Evolutionary conservation across 1,139 yeast species (phyloP), one percentile per base, ranked within the genome.

Genomic region (Nakaseomyces bracarensis): DNA sequence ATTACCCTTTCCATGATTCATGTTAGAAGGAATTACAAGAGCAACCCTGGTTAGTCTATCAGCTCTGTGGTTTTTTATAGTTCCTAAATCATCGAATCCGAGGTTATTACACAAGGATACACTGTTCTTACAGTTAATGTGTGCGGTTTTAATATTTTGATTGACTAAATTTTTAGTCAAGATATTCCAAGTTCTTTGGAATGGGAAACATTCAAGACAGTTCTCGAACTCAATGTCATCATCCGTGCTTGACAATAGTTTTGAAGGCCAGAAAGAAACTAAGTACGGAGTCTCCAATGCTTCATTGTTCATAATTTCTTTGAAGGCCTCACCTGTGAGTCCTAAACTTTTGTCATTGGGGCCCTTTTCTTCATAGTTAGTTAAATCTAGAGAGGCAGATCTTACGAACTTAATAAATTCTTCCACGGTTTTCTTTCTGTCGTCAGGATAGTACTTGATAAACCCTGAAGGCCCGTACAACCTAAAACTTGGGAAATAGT

Each of bases 261-360:
- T 61, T 2, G 79, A 65, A 1, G 87, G 85, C 74, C 81, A 81
- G 47, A 82, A 77, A 16, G 82, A 71, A 4, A 82, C 70, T 49
- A 82, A 64, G 39, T 66, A 61, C 1, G 87, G 83, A 19, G 62
- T 60, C 3, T 63, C 57, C 3, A 58, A 62, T 14, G 69, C 65
- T 0, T 84, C 83, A 1, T 73, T 72, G 9, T 63, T 49, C 20
- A 60, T 26, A 46, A 20, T 16, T 8, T 60, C 30, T 64, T 72
- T 28, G 71, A 69, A 48, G 64, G 69, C 41, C 3, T 10, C 13
- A 2, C 26, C 33, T 14, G 31, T 37, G n/a, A 28, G 10, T 13
- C 21, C 26, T 10, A 37, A 16, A 16, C 63, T 55, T 37, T 49
- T 51, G 16, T 58, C 49, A 4, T 48, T 48, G 3, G 57, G 48